A percentile compares a stretch with the other conserved stretches of the same genome.
Conservation (phyloP, 345 rosid species). For the Eucalyptus sp. region DNA sequence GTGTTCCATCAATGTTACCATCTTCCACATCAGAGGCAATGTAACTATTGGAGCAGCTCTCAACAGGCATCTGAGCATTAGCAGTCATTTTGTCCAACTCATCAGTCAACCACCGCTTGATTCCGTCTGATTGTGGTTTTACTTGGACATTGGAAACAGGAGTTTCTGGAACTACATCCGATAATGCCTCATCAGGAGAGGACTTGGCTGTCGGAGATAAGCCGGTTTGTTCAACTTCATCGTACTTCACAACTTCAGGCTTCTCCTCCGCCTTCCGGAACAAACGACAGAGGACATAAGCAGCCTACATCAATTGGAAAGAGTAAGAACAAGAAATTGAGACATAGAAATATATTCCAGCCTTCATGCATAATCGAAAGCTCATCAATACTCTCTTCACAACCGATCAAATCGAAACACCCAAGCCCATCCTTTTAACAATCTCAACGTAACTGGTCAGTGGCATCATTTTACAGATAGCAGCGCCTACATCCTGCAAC, state of each 20-base stretch:
- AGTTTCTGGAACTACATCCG: slow-evolving; percentile 54
- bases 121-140: not conserved
- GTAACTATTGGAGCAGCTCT: slow-evolving; percentile 35
- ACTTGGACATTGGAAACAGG: not conserved
- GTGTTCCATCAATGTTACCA: slow-evolving; percentile 17
- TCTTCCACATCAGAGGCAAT: slow-evolving; percentile 45
- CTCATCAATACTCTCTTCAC: not conserved
- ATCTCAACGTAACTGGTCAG: not conserved
- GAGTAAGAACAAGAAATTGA: not conserved
- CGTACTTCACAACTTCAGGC: slow-evolving; percentile 23
- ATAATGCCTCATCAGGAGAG: slow-evolving; percentile 52
- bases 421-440: not conserved
- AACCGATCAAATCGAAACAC: not conserved
- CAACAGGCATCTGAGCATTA: slow-evolving; percentile 9
- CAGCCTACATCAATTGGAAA: slow-evolving; percentile 19
- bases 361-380: not conserved
- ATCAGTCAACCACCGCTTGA: slow-evolving; percentile 15
- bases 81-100: slow-evolving; percentile 12
- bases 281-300: slow-evolving; percentile 79
- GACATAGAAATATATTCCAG: not conserved
- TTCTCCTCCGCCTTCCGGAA: slow-evolving; percentile 64
- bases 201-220: slow-evolving; percentile 46
- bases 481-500: not conserved
- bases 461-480: not conserved
- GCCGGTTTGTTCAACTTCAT: slow-evolving; percentile 34